A percentile compares a stretch with the other conserved stretches of the same genome.
Evolutionary conservation across 2,329 filamentous ascomycete genomes (phyloP).

Genomic region (Cladosporium sp.): DNA sequence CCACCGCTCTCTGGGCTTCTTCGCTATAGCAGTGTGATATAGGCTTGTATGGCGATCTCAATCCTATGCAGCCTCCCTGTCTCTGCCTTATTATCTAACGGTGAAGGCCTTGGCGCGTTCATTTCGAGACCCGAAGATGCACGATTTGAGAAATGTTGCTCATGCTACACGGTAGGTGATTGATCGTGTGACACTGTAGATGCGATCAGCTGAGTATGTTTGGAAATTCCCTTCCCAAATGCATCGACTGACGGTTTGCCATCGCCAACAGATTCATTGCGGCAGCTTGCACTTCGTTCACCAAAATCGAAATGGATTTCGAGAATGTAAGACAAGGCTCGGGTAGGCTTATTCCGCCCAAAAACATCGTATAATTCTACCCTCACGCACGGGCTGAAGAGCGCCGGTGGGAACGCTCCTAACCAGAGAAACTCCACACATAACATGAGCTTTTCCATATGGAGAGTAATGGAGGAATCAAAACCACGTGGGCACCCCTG

Average conservation of each 20-base stretch:
- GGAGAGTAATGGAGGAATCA: not conserved
- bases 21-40: slow-evolving; percentile 2
- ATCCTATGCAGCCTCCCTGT: slow-evolving; percentile 7
- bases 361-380: not conserved
- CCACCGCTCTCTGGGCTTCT: slow-evolving; percentile 7
- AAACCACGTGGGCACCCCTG: slow-evolving; percentile 6
- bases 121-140: not conserved
- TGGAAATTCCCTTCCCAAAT: no score
- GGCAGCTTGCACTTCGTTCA: no score
- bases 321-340: not conserved
- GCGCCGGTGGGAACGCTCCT: not conserved
- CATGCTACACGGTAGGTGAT: not conserved
- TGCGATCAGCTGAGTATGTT: no score
- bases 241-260: no score
- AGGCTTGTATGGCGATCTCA: slow-evolving; percentile 11
- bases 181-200: no score
- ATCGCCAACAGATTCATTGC: no score
- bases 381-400: slow-evolving; percentile 8
- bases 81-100: slow-evolving; percentile 5
- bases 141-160: not conserved
- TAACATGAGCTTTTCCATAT: not conserved
- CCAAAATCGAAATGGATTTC: no score
- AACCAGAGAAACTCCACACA: not conserved
- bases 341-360: not conserved
- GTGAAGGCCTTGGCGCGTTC: slow-evolving; percentile 1